These are phyloP conservation scores for Chaetomiaceae sp. DNA, from an alignment of 2,329 filamentous ascomycete genomes.

Conservation along the genomic window DNA sequence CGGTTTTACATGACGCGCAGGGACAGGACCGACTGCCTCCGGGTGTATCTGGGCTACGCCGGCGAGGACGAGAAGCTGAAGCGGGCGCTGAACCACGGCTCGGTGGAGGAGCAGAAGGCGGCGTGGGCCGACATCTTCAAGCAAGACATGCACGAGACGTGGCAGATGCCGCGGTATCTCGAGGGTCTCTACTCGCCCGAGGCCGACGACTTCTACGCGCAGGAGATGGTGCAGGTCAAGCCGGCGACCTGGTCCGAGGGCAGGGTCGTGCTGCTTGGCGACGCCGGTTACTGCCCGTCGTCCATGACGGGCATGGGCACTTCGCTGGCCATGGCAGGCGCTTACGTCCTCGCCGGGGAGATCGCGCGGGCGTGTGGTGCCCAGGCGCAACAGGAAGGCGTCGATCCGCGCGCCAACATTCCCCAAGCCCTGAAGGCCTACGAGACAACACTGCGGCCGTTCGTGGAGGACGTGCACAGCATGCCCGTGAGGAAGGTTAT, in stretches of 20 bases:
- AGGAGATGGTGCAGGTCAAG: conserved; percentile 40
- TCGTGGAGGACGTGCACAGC: conserved; percentile 37
- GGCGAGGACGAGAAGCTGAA: conserved; percentile 13
- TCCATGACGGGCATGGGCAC: conserved; percentile 48
- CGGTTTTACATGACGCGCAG: conserved; percentile 35
- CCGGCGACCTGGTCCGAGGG: conserved; percentile 38
- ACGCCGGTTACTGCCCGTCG: conserved; percentile 47
- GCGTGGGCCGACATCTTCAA: conserved; percentile 34
- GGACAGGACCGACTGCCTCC: conserved; percentile 31
- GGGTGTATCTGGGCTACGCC: conserved; percentile 34
- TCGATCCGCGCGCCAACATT: conserved; percentile 24
- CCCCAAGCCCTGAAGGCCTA: conserved; percentile 36
- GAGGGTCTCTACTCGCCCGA: conserved; percentile 34
- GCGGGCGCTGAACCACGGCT: conserved; percentile 23
- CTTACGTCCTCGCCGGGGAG: conserved; percentile 54
- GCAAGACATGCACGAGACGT: conserved; percentile 36
- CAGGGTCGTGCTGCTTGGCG: conserved; percentile 43
- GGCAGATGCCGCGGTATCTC: conserved; percentile 33
- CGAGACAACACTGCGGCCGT: conserved; percentile 38
- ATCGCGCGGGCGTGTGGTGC: conserved; percentile 11
- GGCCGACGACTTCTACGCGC: conserved; percentile 42
- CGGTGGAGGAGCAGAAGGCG: conserved; percentile 35
- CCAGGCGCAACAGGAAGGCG: conserved; percentile 6
- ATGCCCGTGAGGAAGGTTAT: conserved; percentile 12
- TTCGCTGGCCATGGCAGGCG: conserved; percentile 40